Percentiles rank a stretch among this genome's conserved stretches.
Conservation (phyloP, 306 rosid species). For the Heteromeles arbutifolia region DNA sequence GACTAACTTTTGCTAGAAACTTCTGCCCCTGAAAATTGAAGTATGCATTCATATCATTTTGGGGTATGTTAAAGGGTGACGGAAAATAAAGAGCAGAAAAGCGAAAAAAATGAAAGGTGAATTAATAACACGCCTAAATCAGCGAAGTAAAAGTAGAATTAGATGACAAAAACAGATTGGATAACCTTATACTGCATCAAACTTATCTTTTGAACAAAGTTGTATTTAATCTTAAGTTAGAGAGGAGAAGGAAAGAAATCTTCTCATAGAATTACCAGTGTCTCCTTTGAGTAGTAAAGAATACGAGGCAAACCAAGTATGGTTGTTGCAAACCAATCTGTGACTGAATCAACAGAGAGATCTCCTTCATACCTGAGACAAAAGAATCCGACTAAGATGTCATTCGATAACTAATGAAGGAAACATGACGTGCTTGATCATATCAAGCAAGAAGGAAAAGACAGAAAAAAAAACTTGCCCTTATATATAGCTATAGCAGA, state of each 20-base stretch:
- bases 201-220: background rate
- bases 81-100: background rate
- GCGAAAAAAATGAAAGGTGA: background rate
- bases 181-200: too few relatives aligned
- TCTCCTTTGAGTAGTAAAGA: constrained; percentile 66
- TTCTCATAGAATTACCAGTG: constrained; percentile 51
- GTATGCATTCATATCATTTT: constrained; percentile 9
- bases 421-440: background rate
- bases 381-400: background rate
- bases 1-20: constrained; percentile 59
- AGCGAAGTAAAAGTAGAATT: background rate
- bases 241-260: background rate
- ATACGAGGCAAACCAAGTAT: constrained; percentile 71
- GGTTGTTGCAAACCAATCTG: constrained; percentile 85
- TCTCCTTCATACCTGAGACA: constrained; percentile 61
- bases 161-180: background rate
- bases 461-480: background rate
- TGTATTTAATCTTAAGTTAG: background rate
- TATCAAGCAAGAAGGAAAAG: background rate
- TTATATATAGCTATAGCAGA: background rate
- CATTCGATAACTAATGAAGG: background rate
- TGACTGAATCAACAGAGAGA: constrained; percentile 55
- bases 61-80: constrained; percentile 3
- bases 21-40: constrained; percentile 61
- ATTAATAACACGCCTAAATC: background rate